A percentile compares a stretch with the other conserved stretches of the same genome.
phyloP scores from a whole-genome alignment of 2,329 filamentous ascomycete species.

The Aschersonia sp. region DNA sequence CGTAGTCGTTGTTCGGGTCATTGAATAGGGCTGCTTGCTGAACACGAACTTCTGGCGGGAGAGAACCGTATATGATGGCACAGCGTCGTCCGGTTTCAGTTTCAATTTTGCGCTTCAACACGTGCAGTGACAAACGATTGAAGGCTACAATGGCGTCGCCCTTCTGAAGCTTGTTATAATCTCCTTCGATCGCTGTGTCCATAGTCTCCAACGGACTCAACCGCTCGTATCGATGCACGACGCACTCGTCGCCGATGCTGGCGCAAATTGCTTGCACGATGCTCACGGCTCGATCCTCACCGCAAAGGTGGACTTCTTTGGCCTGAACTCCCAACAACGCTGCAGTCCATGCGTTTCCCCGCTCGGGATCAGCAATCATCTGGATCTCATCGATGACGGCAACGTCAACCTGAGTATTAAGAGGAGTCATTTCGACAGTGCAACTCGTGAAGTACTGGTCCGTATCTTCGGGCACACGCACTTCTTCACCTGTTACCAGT shows the following conservation, averaged over 20 bases:
- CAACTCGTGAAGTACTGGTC: slow-evolving; percentile 59
- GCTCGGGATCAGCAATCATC: slow-evolving; percentile 71
- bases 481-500: slow-evolving; percentile 83
- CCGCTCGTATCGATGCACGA: slow-evolving; percentile 72
- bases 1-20: slow-evolving; percentile 88
- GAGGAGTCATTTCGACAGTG: slow-evolving; percentile 76
- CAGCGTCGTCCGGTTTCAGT: slow-evolving; percentile 61
- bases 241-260: slow-evolving; percentile 65
- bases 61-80: slow-evolving; percentile 81
- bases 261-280: slow-evolving; percentile 67
- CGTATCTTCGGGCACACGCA: slow-evolving; percentile 48
- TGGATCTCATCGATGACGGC: slow-evolving; percentile 98
- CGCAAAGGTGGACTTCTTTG: slow-evolving; percentile 83
- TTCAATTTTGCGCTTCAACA: slow-evolving; percentile 67
- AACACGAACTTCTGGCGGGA: slow-evolving; percentile 85
- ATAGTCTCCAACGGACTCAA: slow-evolving; percentile 64
- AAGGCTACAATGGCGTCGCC: slow-evolving; percentile 88
- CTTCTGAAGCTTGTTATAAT: slow-evolving; percentile 58
- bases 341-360: slow-evolving; percentile 91
- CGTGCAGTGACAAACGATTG: slow-evolving; percentile 68
- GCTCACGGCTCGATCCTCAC: slow-evolving; percentile 70
- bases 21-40: slow-evolving; percentile 91
- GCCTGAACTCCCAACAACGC: slow-evolving; percentile 79
- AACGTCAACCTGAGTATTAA: slow-evolving; percentile 55
- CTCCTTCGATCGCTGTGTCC: slow-evolving; percentile 43